These are phyloP conservation scores for Cercophora newfieldiana DNA, from an alignment of 495 filamentous ascomycete genomes.

Conservation along the genomic window DNA sequence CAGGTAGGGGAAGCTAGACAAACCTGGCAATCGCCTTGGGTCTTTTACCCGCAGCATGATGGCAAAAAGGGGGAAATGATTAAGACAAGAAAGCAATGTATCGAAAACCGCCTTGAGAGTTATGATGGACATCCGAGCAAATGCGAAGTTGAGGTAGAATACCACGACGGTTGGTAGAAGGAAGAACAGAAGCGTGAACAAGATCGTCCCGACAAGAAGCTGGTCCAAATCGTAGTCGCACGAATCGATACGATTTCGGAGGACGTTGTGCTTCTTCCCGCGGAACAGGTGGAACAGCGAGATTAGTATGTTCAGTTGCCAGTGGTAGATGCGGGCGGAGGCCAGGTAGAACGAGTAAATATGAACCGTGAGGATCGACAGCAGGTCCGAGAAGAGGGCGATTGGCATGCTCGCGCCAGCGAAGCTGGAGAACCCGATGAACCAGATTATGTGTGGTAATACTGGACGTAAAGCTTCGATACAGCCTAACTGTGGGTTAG, in stretches of 20 bases:
- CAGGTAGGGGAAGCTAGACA: conserved; percentile 24
- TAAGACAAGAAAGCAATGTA: conserved; percentile 87
- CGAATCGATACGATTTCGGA: conserved; percentile 95
- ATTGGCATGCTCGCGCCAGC: conserved; percentile 97
- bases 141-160: conserved; percentile 95
- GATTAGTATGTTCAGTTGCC: conserved; percentile 94
- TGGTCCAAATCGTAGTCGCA: conserved; percentile 99
- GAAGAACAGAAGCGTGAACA: conserved; percentile 96
- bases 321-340: conserved; percentile 94
- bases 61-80: conserved; percentile 97
- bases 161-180: conserved; percentile 91
- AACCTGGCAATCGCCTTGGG: conserved; percentile 81
- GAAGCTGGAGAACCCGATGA: conserved; percentile 93
- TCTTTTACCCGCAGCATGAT: conserved; percentile 97
- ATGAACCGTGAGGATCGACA: conserved; percentile 89
- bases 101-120: conserved; percentile 86
- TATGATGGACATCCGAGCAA: conserved; percentile 92
- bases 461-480: conserved; percentile 73
- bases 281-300: conserved; percentile 98
- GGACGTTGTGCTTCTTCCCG: conserved; percentile 95
- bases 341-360: conserved; percentile 98
- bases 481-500: conserved; percentile 51
- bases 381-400: conserved; percentile 89
- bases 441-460: conserved; percentile 83
- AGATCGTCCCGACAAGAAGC: conserved; percentile 90